Evolutionary conservation across 2,329 filamentous ascomycete species (phyloP), one percentile per base, ranked within the genome.

Genomic region (Hypomyces rosellus): DNA sequence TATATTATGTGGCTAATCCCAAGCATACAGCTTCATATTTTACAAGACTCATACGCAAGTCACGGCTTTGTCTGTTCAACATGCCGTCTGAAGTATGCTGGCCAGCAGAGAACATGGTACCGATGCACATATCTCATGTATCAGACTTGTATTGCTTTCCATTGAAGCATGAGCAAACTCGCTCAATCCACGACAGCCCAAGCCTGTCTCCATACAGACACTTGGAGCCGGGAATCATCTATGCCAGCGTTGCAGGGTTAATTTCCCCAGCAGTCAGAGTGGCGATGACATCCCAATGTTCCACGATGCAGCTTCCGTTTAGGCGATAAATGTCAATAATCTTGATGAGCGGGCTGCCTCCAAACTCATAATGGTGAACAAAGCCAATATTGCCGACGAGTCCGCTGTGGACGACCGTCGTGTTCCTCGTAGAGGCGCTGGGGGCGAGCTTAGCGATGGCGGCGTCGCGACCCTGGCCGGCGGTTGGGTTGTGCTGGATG

Each of bases 271-370:
- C 15, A 47, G 44, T 50, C 15, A 42, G 18, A 41, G 15, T 50
- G 30, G 48, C 37, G 34, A 46, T 37, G n/a, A 36, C 30, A 25
- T 50, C 37, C 48, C 48, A 47, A 3, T 47, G 48, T 14, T 50
- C 48, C 36, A 42, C 44, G 36, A 42, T 47, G 30, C 48, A 50
- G 33, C 44, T 50, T 25, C 37, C 37, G 13, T 50, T 46, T 43
- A 46, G 30, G 39, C 48, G 36, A 46, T 50, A 34, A 1, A 44
- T 42, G 15, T 50, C 36, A 16, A 50, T 37, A 13, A 50, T 46
- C 20, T 47, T 47, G 5, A 46, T 40, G 1, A 33, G 33, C 8
- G 36, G 37, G 14, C 12, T 37, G 8, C 25, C 6, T 2, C 42
- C 14, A 2, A 41, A 36, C 1, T 40, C 30, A 20, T 47, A 34